These are phyloP conservation scores for Thozetella sp. DNA, from an alignment of 495 filamentous ascomycete species.

Conservation along the genomic window DNA sequence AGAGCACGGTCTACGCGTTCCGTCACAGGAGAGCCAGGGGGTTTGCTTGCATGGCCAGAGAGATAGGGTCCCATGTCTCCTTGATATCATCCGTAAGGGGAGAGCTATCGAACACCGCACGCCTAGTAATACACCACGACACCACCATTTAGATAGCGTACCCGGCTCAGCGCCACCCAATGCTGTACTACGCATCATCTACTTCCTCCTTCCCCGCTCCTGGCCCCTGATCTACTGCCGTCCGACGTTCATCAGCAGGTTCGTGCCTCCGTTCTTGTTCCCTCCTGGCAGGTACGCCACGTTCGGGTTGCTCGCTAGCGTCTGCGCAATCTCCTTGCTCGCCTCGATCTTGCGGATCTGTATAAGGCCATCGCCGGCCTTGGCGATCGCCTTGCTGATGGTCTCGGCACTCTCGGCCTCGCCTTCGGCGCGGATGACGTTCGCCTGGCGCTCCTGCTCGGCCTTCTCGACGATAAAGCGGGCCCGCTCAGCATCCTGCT, in stretches of 20 bases:
- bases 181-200: constrained; percentile 5
- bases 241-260: constrained; percentile 53
- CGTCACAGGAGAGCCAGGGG: no score
- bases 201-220: neutral
- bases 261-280: constrained; percentile 58
- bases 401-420: constrained; percentile 96
- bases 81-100: constrained; percentile 1
- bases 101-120: neutral
- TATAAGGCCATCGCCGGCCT: constrained; percentile 89
- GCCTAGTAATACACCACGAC: neutral
- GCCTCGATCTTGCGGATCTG: constrained; percentile 97
- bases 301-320: constrained; percentile 87
- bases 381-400: constrained; percentile 89
- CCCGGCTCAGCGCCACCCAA: neutral
- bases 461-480: constrained; percentile 98
- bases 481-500: constrained; percentile 97
- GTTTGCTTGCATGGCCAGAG: no score
- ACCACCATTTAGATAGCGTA: constrained; percentile 9
- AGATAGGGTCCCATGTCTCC: neutral
- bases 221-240: constrained; percentile 23
- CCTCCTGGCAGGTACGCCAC: constrained; percentile 92
- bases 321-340: constrained; percentile 92
- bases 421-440: constrained; percentile 96
- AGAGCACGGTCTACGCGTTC: no score
- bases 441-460: constrained; percentile 98